Evolutionary conservation across 2,329 filamentous ascomycete species (phyloP).

Genomic region (Apiospora malaysiana): DNA sequence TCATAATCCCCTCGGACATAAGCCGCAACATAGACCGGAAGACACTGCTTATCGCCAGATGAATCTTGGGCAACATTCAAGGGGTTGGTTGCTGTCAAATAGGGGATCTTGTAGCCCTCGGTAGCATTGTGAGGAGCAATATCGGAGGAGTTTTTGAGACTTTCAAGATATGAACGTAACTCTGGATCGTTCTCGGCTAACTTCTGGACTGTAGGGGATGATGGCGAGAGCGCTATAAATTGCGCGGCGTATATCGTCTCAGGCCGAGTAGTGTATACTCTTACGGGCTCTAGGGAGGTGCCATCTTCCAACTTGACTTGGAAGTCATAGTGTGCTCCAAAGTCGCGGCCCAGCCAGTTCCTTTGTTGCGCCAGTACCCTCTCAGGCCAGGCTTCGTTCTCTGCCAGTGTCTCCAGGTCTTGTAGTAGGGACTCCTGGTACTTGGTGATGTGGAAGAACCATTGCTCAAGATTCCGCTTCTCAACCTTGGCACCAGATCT

Average conservation of each 20-base stretch:
- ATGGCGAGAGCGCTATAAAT: slow-evolving; percentile 79
- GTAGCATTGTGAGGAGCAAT: slow-evolving; percentile 57
- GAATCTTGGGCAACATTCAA: slow-evolving; percentile 64
- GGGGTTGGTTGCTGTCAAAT: slow-evolving; percentile 44
- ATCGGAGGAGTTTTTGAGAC: slow-evolving; percentile 54
- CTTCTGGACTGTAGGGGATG: slow-evolving; percentile 70
- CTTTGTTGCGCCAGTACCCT: slow-evolving; percentile 82
- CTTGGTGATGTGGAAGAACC: slow-evolving; percentile 86
- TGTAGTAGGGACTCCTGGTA: slow-evolving; percentile 76
- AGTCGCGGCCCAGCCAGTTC: slow-evolving; percentile 86
- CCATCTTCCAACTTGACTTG: slow-evolving; percentile 56
- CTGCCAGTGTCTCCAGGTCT: slow-evolving; percentile 70
- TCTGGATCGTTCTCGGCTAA: slow-evolving; percentile 64
- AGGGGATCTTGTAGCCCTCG: slow-evolving; percentile 70
- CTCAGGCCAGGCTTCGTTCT: slow-evolving; percentile 77
- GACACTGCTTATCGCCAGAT: slow-evolving; percentile 56
- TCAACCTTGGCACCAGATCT: slow-evolving; percentile 85
- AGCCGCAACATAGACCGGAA: slow-evolving; percentile 81
- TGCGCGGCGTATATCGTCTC: slow-evolving; percentile 90
- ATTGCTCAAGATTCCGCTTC: slow-evolving; percentile 80
- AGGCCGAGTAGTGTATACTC: slow-evolving; percentile 83
- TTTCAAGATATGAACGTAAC: slow-evolving; percentile 72
- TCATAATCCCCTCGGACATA: slow-evolving; percentile 88
- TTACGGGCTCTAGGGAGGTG: slow-evolving; percentile 52
- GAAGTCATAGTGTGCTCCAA: slow-evolving; percentile 76